These are phyloP conservation scores for Pythium monospermum DNA, from an alignment of 352 stramenopile species.

Conservation along the genomic window DNA sequence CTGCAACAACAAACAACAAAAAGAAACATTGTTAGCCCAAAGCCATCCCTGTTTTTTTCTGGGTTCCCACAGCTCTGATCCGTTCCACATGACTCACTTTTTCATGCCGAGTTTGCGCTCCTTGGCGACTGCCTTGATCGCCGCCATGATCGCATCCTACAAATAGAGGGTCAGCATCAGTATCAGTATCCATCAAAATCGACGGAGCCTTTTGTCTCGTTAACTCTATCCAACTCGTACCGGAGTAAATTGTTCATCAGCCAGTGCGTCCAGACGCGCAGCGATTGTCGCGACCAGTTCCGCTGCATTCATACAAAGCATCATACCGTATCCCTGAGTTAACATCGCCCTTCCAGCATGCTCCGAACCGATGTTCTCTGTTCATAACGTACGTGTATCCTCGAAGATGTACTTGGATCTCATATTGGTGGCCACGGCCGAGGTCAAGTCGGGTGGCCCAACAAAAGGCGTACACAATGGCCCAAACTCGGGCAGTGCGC, in stretches of 20 bases:
- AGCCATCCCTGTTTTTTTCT: not conserved
- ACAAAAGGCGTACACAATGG: constrained; percentile 76
- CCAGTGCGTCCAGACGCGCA: constrained; percentile 37
- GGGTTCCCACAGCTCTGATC: not conserved
- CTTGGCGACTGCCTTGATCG: constrained; percentile 74
- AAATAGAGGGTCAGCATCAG: not conserved
- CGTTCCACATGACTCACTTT: constrained; percentile 39
- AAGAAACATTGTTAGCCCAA: not conserved
- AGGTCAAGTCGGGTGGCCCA: constrained; percentile 42
- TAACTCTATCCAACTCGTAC: no score
- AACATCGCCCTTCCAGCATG: not conserved
- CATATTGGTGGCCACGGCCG: constrained; percentile 51
- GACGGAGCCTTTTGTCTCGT: no score
- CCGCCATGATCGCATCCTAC: constrained; percentile 72
- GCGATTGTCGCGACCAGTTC: constrained; percentile 52
- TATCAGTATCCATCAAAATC: not conserved
- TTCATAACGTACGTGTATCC: constrained; percentile 38
- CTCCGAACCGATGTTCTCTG: no score
- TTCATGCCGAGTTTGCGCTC: constrained; percentile 74
- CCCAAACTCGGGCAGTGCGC: constrained; percentile 71
- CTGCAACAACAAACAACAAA: constrained; percentile 24
- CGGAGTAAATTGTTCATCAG: constrained; percentile 61
- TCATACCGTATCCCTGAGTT: not conserved
- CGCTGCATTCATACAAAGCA: constrained; percentile 12
- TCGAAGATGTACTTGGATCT: constrained; percentile 71